These are phyloP conservation scores for Metschnikowia baotianmanensis DNA, from an alignment of 805 yeast genomes.

Conservation along the genomic window DNA sequence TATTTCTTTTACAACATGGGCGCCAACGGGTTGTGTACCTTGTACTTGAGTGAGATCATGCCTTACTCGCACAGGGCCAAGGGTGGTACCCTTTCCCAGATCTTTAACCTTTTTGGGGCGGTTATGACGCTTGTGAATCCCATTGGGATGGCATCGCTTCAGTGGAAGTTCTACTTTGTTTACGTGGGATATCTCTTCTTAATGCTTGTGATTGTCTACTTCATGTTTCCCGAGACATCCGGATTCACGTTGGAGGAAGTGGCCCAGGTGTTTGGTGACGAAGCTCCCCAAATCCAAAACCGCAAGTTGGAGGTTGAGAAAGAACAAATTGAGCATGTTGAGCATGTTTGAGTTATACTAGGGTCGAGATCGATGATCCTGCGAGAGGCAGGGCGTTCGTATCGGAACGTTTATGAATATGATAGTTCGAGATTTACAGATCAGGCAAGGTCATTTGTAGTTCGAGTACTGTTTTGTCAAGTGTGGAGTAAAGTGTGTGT, in stretches of 20 bases:
- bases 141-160: constrained; percentile 39
- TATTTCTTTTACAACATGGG: constrained; percentile 42
- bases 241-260: constrained; percentile 45
- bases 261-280: constrained; percentile 41
- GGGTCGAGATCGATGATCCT: no score
- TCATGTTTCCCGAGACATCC: constrained; percentile 41
- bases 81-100: constrained; percentile 33
- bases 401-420: no score
- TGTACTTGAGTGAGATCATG: constrained; percentile 45
- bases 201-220: constrained; percentile 28
- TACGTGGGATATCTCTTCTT: constrained; percentile 30
- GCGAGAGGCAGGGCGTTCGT: no score
- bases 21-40: constrained; percentile 44
- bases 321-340: constrained; percentile 12
- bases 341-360: constrained; percentile 13
- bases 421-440: no score
- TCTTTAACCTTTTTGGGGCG: constrained; percentile 20
- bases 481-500: no score
- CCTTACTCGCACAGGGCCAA: constrained; percentile 41
- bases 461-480: no score
- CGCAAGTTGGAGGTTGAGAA: constrained; percentile 8
- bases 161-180: constrained; percentile 46
- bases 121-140: constrained; percentile 26
- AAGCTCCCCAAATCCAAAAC: constrained; percentile 13
- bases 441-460: no score